Evolutionary conservation across 2,329 filamentous ascomycete species (phyloP).

Genomic region (Xylariaceae sp.): DNA sequence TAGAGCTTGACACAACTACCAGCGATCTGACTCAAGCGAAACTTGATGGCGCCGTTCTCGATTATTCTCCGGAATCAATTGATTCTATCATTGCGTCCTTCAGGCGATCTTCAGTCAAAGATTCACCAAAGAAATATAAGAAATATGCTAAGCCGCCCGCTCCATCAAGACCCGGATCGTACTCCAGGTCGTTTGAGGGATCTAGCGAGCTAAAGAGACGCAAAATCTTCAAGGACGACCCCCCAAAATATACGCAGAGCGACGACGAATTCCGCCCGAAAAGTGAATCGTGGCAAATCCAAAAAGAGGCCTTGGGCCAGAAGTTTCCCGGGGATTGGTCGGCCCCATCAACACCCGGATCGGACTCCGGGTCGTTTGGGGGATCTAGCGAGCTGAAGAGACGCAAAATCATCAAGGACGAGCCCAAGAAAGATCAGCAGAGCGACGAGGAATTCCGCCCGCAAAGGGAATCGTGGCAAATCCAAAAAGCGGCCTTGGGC

Average conservation of each 20-base stretch:
- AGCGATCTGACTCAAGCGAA: conserved; percentile 26
- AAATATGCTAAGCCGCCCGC: too few species aligned
- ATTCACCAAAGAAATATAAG: too few species aligned
- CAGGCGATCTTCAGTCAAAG: conserved; percentile 33
- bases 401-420: conserved; percentile 30
- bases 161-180: too few species aligned
- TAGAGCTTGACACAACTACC: conserved; percentile 12
- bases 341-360: background rate
- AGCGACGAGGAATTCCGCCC: conserved; percentile 15
- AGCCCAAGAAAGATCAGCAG: conserved; percentile 4
- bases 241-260: too few species aligned
- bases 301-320: too few species aligned
- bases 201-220: too few species aligned
- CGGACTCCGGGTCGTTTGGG: conserved; percentile 11
- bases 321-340: too few species aligned
- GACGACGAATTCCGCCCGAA: too few species aligned
- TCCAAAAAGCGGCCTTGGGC: conserved; percentile 74
- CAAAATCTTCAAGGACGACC: too few species aligned
- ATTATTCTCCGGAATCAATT: conserved; percentile 41
- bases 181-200: too few species aligned
- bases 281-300: too few species aligned
- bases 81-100: conserved; percentile 22
- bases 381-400: conserved; percentile 27
- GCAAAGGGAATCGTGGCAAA: conserved; percentile 64
- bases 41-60: conserved; percentile 34